A percentile compares a stretch with the other conserved stretches of the same genome.
Conservation (phyloP, 2,329 filamentous ascomycete genomes). For the Neofusicoccum laricinum region DNA sequence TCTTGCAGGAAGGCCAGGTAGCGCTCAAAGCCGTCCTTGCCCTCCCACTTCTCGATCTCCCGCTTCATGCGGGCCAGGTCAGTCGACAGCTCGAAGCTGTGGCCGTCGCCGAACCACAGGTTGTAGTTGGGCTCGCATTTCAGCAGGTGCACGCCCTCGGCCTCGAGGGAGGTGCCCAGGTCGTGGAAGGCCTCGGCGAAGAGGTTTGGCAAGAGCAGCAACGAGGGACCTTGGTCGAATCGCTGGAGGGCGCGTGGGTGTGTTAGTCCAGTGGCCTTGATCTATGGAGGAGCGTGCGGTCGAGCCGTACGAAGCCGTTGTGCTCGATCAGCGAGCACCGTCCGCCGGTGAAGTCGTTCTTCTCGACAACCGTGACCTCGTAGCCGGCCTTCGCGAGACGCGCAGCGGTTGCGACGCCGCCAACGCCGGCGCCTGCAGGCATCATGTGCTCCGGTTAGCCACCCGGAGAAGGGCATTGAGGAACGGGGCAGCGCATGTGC, state of each 20-base stretch:
- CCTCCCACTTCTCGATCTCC: constrained; percentile 71
- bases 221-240: constrained; percentile 74
- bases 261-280: too few species aligned
- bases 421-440: constrained; percentile 61
- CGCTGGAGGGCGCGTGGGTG: constrained; percentile 37
- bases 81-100: constrained; percentile 62
- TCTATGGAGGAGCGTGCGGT: neutral
- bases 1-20: constrained; percentile 67
- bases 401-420: constrained; percentile 69
- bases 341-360: constrained; percentile 70
- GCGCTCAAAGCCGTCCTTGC: constrained; percentile 66
- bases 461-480: constrained; percentile 3
- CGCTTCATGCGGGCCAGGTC: constrained; percentile 68
- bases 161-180: constrained; percentile 62
- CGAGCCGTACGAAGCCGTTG: constrained; percentile 51
- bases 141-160: constrained; percentile 64
- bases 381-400: constrained; percentile 69
- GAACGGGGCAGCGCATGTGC: neutral
- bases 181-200: constrained; percentile 69
- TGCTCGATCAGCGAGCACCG: constrained; percentile 65
- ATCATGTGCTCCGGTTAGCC: neutral
- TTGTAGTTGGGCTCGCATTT: constrained; percentile 76
- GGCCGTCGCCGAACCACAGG: constrained; percentile 69
- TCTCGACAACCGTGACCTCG: constrained; percentile 73
- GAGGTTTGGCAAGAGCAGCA: constrained; percentile 67